Evolutionary conservation across 257 asterid species (phyloP), one percentile per base, ranked within the genome.

Genomic region (Rauvolfia tetraphylla): DNA sequence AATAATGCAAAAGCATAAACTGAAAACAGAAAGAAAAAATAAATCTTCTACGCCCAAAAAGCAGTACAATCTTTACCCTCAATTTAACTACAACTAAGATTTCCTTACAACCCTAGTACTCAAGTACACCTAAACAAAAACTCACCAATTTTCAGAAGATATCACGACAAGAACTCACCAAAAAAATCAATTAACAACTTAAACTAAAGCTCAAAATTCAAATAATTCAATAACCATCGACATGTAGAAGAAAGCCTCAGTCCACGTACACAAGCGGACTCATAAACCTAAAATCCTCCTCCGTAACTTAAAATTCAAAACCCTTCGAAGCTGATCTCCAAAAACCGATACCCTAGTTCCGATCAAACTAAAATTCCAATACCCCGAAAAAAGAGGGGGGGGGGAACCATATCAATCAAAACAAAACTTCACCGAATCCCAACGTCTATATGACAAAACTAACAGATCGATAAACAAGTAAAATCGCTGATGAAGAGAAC

Each of bases 381-480:
- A n/a, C n/a, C n/a, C n/a, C n/a, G n/a, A n/a, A n/a, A n/a, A n/a
- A n/a, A n/a, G n/a, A n/a, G n/a, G n/a, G n/a, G n/a, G n/a, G n/a
- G n/a, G n/a, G n/a, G n/a, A n/a, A n/a, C n/a, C n/a, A n/a, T n/a
- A 41, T 41, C 10, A 46, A 46, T 46, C 18, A 20, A 33, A 27
- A 18, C 10, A 4, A 62, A 15, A 71, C 2, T 13, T 51, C 66
- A 31, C 31, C 44, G 51, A 51, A 72, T 48, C 1, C 8, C 11
- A 72, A 36, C 49, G 25, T 23, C 20, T 38, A 67, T 67, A 29
- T 17, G 72, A 38, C 9, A 44, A 20, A 65, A 67, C 0, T 15
- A 46, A 67, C 49, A 67, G 49, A 67, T 67, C 72, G 51, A 67
- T 38, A 38, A 38, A 38, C 72, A 38, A 38, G 31, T 9, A 72